Percentiles rank a stretch among this genome's conserved stretches.
phyloP scores from a whole-genome alignment of 1,284 basidiomycete genomes.

The Apiotrichum sp. region DNA sequence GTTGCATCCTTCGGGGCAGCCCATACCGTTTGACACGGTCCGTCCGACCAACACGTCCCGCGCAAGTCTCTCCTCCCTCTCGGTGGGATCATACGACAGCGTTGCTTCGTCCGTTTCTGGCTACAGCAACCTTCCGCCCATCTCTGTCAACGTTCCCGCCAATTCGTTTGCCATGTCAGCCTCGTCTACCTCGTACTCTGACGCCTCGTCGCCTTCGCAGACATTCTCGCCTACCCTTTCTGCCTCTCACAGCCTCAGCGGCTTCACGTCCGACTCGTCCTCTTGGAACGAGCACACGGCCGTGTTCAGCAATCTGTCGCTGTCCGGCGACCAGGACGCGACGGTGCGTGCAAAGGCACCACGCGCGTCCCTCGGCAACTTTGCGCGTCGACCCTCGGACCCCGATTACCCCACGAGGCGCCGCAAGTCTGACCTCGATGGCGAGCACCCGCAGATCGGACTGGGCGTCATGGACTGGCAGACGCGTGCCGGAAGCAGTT shows the following conservation, averaged over 20 bases:
- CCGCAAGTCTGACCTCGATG: slow-evolving; percentile 35
- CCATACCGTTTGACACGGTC: not conserved
- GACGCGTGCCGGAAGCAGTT: not conserved
- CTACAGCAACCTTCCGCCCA: slow-evolving; percentile 14
- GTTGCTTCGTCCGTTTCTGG: slow-evolving; percentile 13
- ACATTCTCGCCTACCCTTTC: slow-evolving; percentile 15
- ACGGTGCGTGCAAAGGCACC: slow-evolving; percentile 11
- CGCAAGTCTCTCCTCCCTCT: not conserved
- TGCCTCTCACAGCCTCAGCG: slow-evolving; percentile 1
- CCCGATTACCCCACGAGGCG: slow-evolving; percentile 16
- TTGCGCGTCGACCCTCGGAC: slow-evolving; percentile 5
- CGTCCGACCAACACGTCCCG: not conserved
- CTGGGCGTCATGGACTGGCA: slow-evolving; percentile 20
- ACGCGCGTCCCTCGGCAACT: slow-evolving; percentile 5
- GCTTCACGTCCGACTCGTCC: slow-evolving; percentile 13
- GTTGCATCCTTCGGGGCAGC: not conserved
- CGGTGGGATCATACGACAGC: slow-evolving; percentile 12
- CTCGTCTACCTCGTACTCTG: slow-evolving; percentile 12
- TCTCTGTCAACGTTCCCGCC: slow-evolving; percentile 10
- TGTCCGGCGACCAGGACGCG: slow-evolving; percentile 4
- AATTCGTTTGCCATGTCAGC: slow-evolving; percentile 12
- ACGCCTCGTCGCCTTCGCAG: slow-evolving; percentile 13
- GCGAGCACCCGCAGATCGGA: slow-evolving; percentile 20
- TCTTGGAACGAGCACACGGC: slow-evolving; percentile 18
- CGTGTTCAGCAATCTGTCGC: slow-evolving; percentile 13